These are phyloP conservation scores for Myriangium duriaei DNA, from an alignment of 2,329 filamentous ascomycete species.

Conservation along the genomic window DNA sequence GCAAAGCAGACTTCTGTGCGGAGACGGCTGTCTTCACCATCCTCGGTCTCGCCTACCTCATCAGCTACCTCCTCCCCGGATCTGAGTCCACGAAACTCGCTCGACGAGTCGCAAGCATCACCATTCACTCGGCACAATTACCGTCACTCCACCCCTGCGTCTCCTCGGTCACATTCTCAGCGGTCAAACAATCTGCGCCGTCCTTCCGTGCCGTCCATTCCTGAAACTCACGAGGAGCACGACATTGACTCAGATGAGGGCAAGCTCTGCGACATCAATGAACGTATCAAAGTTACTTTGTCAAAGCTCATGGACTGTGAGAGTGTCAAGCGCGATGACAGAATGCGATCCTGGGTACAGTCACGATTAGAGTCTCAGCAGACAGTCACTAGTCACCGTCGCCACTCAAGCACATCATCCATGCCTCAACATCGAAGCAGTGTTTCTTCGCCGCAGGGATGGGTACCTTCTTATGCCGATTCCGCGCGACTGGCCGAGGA, in stretches of 20 bases:
- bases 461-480: not conserved
- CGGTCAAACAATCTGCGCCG: slow-evolving; percentile 9
- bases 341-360: slow-evolving; percentile 39
- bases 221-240: slow-evolving; percentile 11
- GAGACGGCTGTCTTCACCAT: slow-evolving; percentile 26
- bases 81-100: slow-evolving; percentile 3
- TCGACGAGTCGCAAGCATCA: slow-evolving; percentile 11
- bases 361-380: slow-evolving; percentile 38
- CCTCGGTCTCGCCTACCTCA: slow-evolving; percentile 17
- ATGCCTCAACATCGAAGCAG: not conserved
- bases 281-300: slow-evolving; percentile 41
- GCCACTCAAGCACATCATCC: slow-evolving; percentile 15
- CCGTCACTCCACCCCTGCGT: slow-evolving; percentile 7
- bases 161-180: slow-evolving; percentile 8
- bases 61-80: slow-evolving; percentile 10
- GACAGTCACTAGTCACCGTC: slow-evolving; percentile 32
- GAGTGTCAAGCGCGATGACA: slow-evolving; percentile 33
- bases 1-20: slow-evolving; percentile 29
- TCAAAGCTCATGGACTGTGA: slow-evolving; percentile 43
- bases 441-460: not conserved
- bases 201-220: slow-evolving; percentile 12
- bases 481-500: not conserved
- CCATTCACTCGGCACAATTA: slow-evolving; percentile 14
- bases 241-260: slow-evolving; percentile 30
- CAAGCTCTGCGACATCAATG: slow-evolving; percentile 37